Conservation (phyloP, 2,329 filamentous ascomycete species). For the Phaeosphaeriaceae sp. region DNA sequence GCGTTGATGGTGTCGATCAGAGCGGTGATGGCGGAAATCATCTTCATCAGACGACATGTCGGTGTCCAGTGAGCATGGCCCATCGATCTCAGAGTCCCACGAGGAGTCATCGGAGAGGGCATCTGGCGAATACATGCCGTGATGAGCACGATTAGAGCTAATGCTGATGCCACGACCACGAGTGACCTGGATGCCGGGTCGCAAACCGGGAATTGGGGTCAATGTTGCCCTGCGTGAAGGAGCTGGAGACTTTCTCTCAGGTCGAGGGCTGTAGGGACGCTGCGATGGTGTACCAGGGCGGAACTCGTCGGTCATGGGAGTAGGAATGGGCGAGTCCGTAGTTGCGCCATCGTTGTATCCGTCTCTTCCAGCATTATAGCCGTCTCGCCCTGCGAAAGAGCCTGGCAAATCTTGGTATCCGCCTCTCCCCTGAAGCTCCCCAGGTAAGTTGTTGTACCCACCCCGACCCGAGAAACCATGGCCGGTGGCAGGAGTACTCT, state of each 20-base stretch:
- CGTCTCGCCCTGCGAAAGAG: constrained; percentile 36
- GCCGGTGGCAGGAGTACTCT: constrained; percentile 24
- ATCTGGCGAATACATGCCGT: constrained; percentile 37
- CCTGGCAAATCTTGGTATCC: constrained; percentile 43
- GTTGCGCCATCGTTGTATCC: constrained; percentile 36
- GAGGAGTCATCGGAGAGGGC: constrained; percentile 47
- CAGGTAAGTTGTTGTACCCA: constrained; percentile 40
- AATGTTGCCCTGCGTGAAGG: constrained; percentile 46
- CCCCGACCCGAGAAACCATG: constrained; percentile 36
- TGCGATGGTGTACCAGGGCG: constrained; percentile 42
- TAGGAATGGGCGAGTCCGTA: constrained; percentile 43
- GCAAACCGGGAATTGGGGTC: constrained; percentile 44
- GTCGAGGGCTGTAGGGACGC: constrained; percentile 38
- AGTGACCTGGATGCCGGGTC: constrained; percentile 46
- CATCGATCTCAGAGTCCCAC: constrained; percentile 53
- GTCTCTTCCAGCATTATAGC: constrained; percentile 31
- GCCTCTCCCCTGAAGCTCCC: constrained; percentile 41
- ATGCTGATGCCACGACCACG: constrained; percentile 36
- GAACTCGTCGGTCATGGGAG: constrained; percentile 41
- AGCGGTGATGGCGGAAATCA: constrained; percentile 14
- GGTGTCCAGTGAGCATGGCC: constrained; percentile 40
- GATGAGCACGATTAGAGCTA: constrained; percentile 39
- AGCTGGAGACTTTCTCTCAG: constrained; percentile 33
- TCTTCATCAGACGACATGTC: constrained; percentile 25
- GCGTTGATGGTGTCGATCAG: constrained; percentile 19